These are phyloP conservation scores for Brassica juncea DNA, from an alignment of 345 rosid genomes.

Conservation along the genomic window DNA sequence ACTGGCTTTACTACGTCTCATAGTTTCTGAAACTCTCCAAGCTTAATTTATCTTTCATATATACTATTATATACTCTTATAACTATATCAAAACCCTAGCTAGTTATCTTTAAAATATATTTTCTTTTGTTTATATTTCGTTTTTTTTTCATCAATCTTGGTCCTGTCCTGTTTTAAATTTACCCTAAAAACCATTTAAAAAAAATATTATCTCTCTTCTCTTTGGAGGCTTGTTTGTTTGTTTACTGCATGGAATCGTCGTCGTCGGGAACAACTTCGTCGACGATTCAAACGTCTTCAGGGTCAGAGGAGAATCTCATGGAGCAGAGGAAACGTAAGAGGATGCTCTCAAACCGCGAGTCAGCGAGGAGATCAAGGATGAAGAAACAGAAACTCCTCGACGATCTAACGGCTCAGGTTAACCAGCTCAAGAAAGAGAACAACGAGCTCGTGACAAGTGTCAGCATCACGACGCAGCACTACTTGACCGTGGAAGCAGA, in stretches of 20 bases:
- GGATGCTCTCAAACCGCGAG: conserved; percentile 93
- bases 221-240: not conserved
- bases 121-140: conserved; percentile 4
- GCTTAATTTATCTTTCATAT: not conserved
- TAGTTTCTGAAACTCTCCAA: conserved; percentile 36
- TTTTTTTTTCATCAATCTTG: conserved; percentile 28
- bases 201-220: conserved; percentile 1
- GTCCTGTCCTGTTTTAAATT: conserved; percentile 39
- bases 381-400: conserved; percentile 89
- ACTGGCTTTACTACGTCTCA: conserved; percentile 98
- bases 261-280: conserved; percentile 56
- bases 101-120: not conserved
- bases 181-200: not conserved
- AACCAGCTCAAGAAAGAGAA: conserved; percentile 59
- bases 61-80: not conserved
- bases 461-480: conserved; percentile 61
- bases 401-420: conserved; percentile 69
- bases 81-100: conserved; percentile 6
- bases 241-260: conserved; percentile 70
- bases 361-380: conserved; percentile 93
- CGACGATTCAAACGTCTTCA: conserved; percentile 59
- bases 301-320: conserved; percentile 60
- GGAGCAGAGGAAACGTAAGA: conserved; percentile 86
- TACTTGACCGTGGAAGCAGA: conserved; percentile 64
- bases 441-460: conserved; percentile 54